These are phyloP conservation scores for Pochonia chlamydosporia DNA, from an alignment of 2,329 filamentous ascomycete genomes.

Conservation along the genomic window DNA sequence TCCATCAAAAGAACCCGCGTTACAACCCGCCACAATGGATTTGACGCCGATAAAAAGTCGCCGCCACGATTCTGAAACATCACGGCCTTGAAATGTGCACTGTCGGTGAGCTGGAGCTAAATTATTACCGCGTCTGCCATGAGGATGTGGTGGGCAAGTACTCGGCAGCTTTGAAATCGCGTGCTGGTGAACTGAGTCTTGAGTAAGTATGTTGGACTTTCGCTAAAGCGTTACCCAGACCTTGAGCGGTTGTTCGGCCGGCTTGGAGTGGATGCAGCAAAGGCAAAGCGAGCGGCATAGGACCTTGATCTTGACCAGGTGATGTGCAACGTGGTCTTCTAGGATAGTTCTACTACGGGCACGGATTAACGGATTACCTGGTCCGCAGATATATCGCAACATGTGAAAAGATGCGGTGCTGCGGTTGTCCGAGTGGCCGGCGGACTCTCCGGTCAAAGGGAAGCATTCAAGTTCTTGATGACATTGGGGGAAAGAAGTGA, in stretches of 20 bases:
- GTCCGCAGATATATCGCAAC: no score
- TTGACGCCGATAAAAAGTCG: slow-evolving; percentile 6
- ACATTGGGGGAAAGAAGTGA: no score
- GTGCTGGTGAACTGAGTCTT: neutral
- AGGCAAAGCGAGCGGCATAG: neutral
- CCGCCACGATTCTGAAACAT: slow-evolving; percentile 3
- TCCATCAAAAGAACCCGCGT: neutral
- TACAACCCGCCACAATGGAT: slow-evolving; percentile 2
- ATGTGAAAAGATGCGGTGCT: no score
- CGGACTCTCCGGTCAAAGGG: no score
- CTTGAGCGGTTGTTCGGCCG: slow-evolving; percentile 1
- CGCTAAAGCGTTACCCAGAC: slow-evolving; percentile 3
- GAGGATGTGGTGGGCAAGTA: slow-evolving; percentile 3
- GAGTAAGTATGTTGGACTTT: neutral
- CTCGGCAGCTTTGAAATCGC: neutral
- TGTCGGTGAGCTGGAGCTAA: slow-evolving; percentile 10
- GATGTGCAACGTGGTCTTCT: slow-evolving; percentile 6
- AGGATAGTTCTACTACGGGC: neutral
- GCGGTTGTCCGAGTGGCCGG: no score
- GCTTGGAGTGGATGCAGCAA: neutral
- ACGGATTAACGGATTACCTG: no score
- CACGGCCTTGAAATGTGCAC: slow-evolving; percentile 8
- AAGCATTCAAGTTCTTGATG: no score
- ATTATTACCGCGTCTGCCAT: slow-evolving; percentile 12
- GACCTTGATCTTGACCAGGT: slow-evolving; percentile 1